Conservation (phyloP, 192 early-diverging fungal genomes). For the Coemansia reversa region DNA sequence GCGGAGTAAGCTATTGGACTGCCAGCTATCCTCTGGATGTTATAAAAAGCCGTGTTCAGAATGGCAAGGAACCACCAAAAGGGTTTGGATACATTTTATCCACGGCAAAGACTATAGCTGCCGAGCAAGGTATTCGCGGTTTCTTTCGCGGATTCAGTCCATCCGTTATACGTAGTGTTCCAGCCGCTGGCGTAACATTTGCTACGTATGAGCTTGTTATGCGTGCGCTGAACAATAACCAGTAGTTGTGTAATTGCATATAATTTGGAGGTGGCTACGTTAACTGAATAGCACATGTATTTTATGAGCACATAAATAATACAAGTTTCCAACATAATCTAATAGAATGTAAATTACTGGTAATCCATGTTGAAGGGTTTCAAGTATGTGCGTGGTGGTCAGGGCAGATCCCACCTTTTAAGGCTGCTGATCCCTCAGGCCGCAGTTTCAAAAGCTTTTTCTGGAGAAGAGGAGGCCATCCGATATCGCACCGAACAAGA, state of each 20-base stretch:
- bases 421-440: no score
- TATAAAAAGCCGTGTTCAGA: constrained; percentile 77
- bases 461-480: no score
- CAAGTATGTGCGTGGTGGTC: no score
- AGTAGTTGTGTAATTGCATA: not conserved
- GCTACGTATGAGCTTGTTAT: constrained; percentile 67
- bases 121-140: constrained; percentile 58
- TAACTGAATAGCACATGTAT: not conserved
- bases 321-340: no score
- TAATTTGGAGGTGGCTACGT: not conserved
- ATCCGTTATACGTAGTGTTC: constrained; percentile 57
- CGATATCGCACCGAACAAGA: no score
- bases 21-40: constrained; percentile 85
- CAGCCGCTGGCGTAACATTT: constrained; percentile 80
- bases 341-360: no score
- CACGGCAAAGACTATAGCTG: constrained; percentile 56
- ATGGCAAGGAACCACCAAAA: constrained; percentile 59
- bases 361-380: no score
- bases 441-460: no score
- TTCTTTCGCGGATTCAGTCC: constrained; percentile 70
- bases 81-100: constrained; percentile 61
- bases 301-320: not conserved
- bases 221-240: constrained; percentile 17
- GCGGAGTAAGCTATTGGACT: constrained; percentile 79
- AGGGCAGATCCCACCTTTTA: no score